Percentiles rank a stretch among this genome's conserved stretches.
These are phyloP conservation scores for Aspergillus funiculosus DNA, from an alignment of 495 filamentous ascomycete genomes.

Conservation along the genomic window DNA sequence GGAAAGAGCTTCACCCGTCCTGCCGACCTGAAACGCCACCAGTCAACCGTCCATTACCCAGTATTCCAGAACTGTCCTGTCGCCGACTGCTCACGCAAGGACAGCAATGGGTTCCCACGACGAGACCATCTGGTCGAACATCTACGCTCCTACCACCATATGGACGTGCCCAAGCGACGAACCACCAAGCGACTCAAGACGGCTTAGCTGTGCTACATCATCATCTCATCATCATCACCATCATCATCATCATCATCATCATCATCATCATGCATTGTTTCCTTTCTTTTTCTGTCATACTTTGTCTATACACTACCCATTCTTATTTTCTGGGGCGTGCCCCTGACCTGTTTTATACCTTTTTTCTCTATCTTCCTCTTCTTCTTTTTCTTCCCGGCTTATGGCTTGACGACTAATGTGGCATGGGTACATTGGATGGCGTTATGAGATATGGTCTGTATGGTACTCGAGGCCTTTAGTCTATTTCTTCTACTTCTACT, in stretches of 20 bases:
- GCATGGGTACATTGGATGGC: slow-evolving; percentile 6
- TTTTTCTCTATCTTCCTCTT: slow-evolving; percentile 1
- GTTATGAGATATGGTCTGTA: slow-evolving; percentile 11
- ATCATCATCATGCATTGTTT: not conserved
- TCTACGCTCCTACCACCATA: slow-evolving; percentile 67
- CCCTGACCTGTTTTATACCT: slow-evolving; percentile 11
- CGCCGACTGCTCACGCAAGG: slow-evolving; percentile 71
- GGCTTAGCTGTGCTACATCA: slow-evolving; percentile 1
- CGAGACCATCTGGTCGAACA: slow-evolving; percentile 89
- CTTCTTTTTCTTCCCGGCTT: not conserved
- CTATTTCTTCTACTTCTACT: not conserved
- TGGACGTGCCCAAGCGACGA: slow-evolving; percentile 44
- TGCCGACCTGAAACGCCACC: slow-evolving; percentile 52
- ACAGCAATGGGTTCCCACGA: slow-evolving; percentile 72
- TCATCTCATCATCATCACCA: not conserved
- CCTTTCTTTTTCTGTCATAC: too few species aligned
- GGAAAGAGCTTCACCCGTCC: slow-evolving; percentile 45
- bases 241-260: not conserved
- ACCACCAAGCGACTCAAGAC: slow-evolving; percentile 31
- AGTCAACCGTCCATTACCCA: slow-evolving; percentile 46
- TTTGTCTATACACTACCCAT: too few species aligned
- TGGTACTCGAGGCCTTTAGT: not conserved
- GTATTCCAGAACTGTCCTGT: slow-evolving; percentile 73
- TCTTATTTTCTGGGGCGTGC: too few species aligned
- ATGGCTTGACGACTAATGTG: slow-evolving; percentile 10